Evolutionary conservation across 805 yeast species (phyloP), one percentile per base, ranked within the genome.

Genomic region (Ogataea zsoltii): DNA sequence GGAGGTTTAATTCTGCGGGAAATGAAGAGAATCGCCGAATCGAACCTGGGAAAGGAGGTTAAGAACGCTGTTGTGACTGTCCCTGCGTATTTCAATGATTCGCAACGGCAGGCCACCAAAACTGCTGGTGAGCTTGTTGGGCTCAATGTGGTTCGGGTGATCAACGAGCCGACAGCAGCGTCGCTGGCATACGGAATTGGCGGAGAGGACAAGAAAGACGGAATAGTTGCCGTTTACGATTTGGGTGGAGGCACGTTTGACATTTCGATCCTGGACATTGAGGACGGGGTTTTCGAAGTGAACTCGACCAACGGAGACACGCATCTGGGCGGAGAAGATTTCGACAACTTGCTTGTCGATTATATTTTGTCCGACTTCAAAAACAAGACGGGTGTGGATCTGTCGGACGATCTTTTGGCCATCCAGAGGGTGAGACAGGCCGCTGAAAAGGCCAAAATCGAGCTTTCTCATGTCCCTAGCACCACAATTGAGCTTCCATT

Each of bases 181-280:
- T 94, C 96, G 39, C 75, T 89, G 62, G 96, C 96, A 37, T 89
- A 89, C 70, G 97, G 97, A 62, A 78, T 89, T 60, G 96, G 89
- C 14, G 47, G 48, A 3, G 23, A 37, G 14, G 53, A 67, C 70
- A 79, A 83, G 70, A 80, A 76, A 66, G 86, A 83, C 63, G 71
- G 72, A 10, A 57, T 70, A 65, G 92, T 91, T 56, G 97, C 97
- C 42, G 97, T 90, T 51, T 90, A 89, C 76, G 97, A 90, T 76
- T 78, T 90, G 58, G 97, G 97, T 75, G 97, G 97, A 64, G 97
- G 97, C 74, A 90, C 97, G 54, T 90, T 90, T 71, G 97, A 90
- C 82, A 85, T 90, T 67, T 91, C 97, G 52, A 87, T 90, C 62
- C 79, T 90, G 63, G 97, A 91, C 75, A 91, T 90, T 61, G 96